Conservation (phyloP, 1,284 basidiomycete species). For the Fistulinella staudtii region DNA sequence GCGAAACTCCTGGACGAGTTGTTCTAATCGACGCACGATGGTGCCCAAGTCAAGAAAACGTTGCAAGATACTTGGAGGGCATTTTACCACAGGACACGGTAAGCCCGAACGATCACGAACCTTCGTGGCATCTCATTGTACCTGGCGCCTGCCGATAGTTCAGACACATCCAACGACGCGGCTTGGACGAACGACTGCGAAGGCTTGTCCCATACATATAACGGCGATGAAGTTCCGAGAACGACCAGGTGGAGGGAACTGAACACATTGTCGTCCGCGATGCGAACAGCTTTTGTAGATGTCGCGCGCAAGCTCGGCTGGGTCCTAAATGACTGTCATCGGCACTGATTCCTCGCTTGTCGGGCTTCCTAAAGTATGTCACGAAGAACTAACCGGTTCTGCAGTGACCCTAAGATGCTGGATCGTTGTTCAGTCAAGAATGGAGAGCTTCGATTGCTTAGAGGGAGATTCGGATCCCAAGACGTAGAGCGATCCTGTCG, state of each 20-base stretch:
- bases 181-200: conserved; percentile 48
- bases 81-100: background rate
- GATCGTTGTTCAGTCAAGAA: conserved; percentile 64
- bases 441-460: conserved; percentile 40
- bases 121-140: conserved; percentile 53
- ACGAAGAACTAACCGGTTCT: conserved; percentile 48
- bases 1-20: conserved; percentile 41
- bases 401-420: conserved; percentile 47
- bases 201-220: conserved; percentile 56
- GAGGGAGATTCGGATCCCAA: conserved; percentile 54
- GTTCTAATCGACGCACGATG: conserved; percentile 60
- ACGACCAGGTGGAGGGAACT: conserved; percentile 50
- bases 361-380: background rate
- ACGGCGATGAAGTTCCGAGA: conserved; percentile 59
- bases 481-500: conserved; percentile 46
- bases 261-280: conserved; percentile 43
- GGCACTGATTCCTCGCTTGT: background rate
- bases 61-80: conserved; percentile 44
- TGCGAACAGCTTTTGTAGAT: conserved; percentile 37
- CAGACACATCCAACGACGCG: conserved; percentile 28
- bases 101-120: conserved; percentile 31
- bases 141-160: conserved; percentile 49
- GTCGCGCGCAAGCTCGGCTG: conserved; percentile 42
- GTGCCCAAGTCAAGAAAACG: conserved; percentile 64
- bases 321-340: conserved; percentile 29